phyloP scores from a whole-genome alignment of 768 basidiomycete species.

The Leccinum uliginosum region DNA sequence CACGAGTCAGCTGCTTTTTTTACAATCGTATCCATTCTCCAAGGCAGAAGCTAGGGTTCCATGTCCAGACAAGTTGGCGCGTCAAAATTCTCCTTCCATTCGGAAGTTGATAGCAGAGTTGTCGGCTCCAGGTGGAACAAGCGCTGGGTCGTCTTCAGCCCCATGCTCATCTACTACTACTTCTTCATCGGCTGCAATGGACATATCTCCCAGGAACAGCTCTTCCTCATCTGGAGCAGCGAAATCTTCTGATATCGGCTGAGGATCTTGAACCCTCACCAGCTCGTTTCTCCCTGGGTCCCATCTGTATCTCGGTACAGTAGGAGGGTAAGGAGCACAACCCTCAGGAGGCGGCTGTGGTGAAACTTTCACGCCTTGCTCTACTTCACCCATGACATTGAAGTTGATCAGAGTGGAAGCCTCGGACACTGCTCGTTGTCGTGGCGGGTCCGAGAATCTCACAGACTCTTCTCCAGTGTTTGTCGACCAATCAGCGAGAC shows the following conservation, averaged over 20 bases:
- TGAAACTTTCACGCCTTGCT: background rate
- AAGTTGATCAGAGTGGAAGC: background rate
- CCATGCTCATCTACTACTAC: background rate
- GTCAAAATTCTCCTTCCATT: constrained; percentile 2
- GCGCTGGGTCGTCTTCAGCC: constrained; percentile 13
- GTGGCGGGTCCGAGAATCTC: background rate
- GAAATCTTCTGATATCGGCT: background rate
- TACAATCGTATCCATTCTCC: background rate
- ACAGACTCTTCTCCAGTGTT: background rate
- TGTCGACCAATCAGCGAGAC: background rate
- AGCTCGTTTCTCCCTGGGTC: background rate
- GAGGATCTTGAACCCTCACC: background rate
- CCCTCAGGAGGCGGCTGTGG: background rate
- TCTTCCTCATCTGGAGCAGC: background rate
- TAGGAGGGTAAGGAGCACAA: background rate
- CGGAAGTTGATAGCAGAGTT: background rate
- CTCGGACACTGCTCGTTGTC: background rate
- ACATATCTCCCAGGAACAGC: background rate
- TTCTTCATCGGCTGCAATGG: background rate
- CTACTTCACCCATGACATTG: background rate
- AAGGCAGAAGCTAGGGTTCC: background rate
- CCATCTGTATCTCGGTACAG: constrained; percentile 12
- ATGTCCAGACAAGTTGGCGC: background rate
- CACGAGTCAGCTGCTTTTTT: too few species aligned
- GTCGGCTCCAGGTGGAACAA: constrained; percentile 6